These are phyloP conservation scores for Haematococcus sp. DNA, from an alignment of 139 green algal species.

Conservation along the genomic window DNA sequence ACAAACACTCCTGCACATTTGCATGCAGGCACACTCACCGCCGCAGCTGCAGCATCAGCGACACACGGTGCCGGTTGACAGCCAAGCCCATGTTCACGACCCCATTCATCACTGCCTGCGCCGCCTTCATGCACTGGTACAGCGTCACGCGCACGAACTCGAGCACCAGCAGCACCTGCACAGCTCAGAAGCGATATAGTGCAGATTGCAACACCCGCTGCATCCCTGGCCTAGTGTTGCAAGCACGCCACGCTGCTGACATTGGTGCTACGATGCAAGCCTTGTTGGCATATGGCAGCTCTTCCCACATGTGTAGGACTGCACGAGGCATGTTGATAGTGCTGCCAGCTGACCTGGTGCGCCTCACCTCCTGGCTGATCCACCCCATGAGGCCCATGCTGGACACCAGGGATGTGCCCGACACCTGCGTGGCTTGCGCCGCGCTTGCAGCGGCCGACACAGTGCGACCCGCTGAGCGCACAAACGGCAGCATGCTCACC, in stretches of 20 bases:
- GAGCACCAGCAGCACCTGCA: not conserved
- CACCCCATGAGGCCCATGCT: not conserved
- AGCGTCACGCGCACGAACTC: not conserved
- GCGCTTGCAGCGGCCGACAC: not conserved
- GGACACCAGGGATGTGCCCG: not conserved
- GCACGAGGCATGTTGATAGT: no score
- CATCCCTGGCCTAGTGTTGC: no score
- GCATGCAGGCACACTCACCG: not conserved
- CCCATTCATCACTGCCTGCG: constrained; percentile 34
- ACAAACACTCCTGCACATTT: no score
- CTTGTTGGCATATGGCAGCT: no score
- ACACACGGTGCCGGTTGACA: constrained; percentile 33
- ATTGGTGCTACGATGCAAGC: no score
- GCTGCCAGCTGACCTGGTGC: no score
- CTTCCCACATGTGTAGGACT: no score
- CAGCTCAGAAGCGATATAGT: no score
- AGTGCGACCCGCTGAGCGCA: not conserved
- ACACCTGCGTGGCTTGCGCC: not conserved
- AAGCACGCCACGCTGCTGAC: no score
- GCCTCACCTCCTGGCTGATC: not conserved
- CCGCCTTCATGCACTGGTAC: constrained; percentile 6
- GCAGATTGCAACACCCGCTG: no score
- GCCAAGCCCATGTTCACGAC: constrained; percentile 13
- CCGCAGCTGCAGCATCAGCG: constrained; percentile 26
- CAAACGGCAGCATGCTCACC: no score